phyloP scores from a whole-genome alignment of 2,329 filamentous ascomycete genomes.

The Cercospora citrullina region DNA sequence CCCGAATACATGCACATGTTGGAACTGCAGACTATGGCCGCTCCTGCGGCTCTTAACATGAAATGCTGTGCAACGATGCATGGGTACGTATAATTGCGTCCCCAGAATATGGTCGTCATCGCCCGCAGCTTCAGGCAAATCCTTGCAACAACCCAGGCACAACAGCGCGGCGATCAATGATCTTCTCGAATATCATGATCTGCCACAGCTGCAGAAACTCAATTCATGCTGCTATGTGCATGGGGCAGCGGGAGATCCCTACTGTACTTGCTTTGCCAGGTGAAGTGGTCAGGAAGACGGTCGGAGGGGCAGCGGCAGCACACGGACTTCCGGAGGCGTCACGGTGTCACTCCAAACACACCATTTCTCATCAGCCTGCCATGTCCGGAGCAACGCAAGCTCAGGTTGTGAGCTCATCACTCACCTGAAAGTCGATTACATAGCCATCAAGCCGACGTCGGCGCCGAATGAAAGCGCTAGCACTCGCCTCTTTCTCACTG shows the following conservation, averaged over 20 bases:
- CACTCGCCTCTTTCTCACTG: conserved; percentile 2
- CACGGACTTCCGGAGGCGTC: conserved; percentile 3
- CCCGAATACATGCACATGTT: background rate
- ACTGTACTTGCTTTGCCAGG: background rate
- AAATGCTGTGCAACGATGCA: background rate
- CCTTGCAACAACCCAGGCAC: background rate
- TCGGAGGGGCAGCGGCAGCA: conserved; percentile 4
- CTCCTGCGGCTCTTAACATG: background rate
- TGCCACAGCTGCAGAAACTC: background rate
- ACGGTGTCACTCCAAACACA: background rate
- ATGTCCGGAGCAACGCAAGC: background rate
- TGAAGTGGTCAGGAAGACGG: background rate
- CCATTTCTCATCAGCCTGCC: background rate
- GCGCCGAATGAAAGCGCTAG: background rate
- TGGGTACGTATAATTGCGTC: background rate
- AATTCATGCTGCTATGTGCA: background rate
- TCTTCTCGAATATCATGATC: background rate
- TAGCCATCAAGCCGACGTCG: conserved; percentile 2
- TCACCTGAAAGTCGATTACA: background rate
- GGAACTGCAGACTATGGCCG: background rate
- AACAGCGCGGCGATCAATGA: background rate
- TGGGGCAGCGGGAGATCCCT: background rate
- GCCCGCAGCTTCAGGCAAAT: background rate
- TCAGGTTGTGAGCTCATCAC: background rate
- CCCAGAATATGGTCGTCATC: background rate